These are phyloP conservation scores for Coriaria nepalensis DNA, from an alignment of 306 rosid species.

Conservation along the genomic window DNA sequence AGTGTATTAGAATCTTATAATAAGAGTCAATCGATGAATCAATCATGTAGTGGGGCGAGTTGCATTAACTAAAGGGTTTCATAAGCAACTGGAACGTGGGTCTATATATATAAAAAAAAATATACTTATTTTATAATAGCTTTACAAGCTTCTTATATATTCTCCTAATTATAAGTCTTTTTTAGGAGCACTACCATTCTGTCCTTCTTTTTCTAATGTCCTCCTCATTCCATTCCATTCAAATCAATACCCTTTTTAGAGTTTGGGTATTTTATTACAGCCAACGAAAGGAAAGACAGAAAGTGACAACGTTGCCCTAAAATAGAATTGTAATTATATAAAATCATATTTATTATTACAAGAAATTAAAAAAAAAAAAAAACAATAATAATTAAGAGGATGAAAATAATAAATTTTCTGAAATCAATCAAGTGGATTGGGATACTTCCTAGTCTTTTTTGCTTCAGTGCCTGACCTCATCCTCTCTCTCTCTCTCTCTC, in stretches of 20 bases:
- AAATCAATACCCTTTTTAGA: slow-evolving; percentile 27
- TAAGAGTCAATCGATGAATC: slow-evolving; percentile 37
- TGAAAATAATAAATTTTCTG: neutral
- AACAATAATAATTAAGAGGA: neutral
- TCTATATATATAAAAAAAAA: too few species aligned
- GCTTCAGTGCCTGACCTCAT: slow-evolving; percentile 26
- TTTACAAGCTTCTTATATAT: slow-evolving; percentile 15
- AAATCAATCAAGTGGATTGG: slow-evolving; percentile 24
- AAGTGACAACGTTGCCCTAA: slow-evolving; percentile 26
- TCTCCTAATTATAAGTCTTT: slow-evolving; percentile 1
- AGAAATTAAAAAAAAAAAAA: slow-evolving; percentile 6
- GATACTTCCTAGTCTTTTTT: slow-evolving; percentile 37
- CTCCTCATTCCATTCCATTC: slow-evolving; percentile 19
- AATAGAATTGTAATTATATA: slow-evolving; percentile 1
- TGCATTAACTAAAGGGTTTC: slow-evolving; percentile 7
- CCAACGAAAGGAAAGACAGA: slow-evolving; percentile 30
- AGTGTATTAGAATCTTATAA: slow-evolving; percentile 1
- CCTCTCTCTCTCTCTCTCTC: slow-evolving; percentile 17
- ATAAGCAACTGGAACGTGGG: too few species aligned
- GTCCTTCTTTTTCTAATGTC: slow-evolving; percentile 15
- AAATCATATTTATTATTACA: too few species aligned
- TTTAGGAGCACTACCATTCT: neutral
- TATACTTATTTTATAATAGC: too few species aligned
- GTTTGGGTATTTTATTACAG: slow-evolving; percentile 63
- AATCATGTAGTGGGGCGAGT: slow-evolving; percentile 43